Evolutionary conservation across 441 rosid species (phyloP).

Genomic region (Gossypium schwendimanii): DNA sequence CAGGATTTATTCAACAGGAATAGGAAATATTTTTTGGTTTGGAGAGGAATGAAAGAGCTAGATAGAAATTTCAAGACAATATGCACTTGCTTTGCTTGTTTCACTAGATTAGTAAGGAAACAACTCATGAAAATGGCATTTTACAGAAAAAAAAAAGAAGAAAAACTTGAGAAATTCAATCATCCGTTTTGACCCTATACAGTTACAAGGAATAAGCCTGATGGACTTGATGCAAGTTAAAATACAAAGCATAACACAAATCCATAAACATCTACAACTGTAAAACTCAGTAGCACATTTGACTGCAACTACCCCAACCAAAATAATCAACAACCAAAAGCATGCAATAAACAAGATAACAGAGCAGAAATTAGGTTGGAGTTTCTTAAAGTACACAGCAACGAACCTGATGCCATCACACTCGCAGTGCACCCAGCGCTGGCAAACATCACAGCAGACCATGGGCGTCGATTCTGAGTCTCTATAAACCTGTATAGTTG

Average conservation of each 20-base stretch:
- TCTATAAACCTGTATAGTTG: constrained; percentile 65
- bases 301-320: background rate
- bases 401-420: constrained; percentile 94
- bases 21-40: background rate
- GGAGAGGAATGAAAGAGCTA: background rate
- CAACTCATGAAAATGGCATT: background rate
- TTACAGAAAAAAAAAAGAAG: background rate
- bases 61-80: constrained; percentile 2
- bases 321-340: background rate
- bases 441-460: constrained; percentile 99
- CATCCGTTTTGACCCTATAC: background rate
- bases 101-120: background rate
- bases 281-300: background rate
- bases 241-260: background rate
- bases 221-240: background rate
- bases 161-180: background rate
- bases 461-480: constrained; percentile 98
- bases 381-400: background rate
- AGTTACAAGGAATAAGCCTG: background rate
- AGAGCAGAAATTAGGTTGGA: background rate
- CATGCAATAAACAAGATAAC: background rate
- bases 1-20: background rate
- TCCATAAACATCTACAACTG: background rate
- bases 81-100: background rate
- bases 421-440: constrained; percentile 93